Evolutionary conservation across 306 rosid species (phyloP), one percentile per base, ranked within the genome.

Genomic region (Lagenaria siceraria): DNA sequence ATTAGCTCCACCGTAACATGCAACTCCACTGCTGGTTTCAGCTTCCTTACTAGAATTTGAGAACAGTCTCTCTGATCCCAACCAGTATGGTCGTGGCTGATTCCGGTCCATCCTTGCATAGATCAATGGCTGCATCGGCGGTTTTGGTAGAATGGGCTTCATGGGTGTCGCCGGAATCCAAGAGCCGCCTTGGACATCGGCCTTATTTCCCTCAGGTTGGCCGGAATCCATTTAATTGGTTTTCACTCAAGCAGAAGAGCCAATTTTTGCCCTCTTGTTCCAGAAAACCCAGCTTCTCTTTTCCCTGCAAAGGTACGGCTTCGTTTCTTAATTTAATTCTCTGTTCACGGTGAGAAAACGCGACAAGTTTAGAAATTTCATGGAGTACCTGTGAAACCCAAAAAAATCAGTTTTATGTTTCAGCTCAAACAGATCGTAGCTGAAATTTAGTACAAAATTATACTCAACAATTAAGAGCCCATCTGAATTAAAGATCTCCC

Each of bases 161-260:
- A 33, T 17, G 17, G 81, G 81, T 53, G 81, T 78, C 19, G 40
- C 81, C 76, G 81, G 81, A 53, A 65, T 51, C 81, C 76, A 78
- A 21, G 66, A 65, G 21, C 76, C 46, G 19, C 76, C 81, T 27
- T 33, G 76, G 40, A 33, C 25, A 14, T 33, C n/a, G 54, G 14
- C 38, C 65, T 66, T 27, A 14, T 68, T 54, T 36, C 63, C 81
- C 43, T 65, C 72, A 11, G 43, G 56, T 60, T 77, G 24, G 40
- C 79, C 24, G 52, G 54, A 35, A 36, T 60, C 72, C 79, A 58
- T 58, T 77, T 0, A 14, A 25, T 36, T 51, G 65, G 48, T 52
- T 75, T 35, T 5, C 71, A 42, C 58, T 24, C 76, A 42, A 49
- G 25, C 56, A 22, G 43, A 62, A 15, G 22, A 62, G 43, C 42